phyloP scores from a whole-genome alignment of 225 moss, liverwort and hornwort genomes.

The Takakia lepidozioides region DNA sequence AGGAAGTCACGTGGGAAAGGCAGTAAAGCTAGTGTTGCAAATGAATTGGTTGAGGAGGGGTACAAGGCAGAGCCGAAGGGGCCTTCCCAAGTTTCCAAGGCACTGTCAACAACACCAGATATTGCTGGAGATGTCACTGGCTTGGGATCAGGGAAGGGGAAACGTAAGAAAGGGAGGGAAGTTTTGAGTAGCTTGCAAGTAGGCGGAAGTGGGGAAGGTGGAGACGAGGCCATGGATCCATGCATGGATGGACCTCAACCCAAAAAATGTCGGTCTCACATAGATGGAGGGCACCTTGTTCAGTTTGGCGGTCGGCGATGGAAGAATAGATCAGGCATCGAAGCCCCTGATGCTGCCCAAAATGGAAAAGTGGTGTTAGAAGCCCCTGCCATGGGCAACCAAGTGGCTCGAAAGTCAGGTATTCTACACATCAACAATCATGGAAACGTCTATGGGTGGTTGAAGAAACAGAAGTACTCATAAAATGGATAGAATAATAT shows the following conservation, averaged over 20 bases:
- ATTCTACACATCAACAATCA: too few species aligned
- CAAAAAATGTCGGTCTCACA: not conserved
- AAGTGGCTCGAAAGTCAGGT: constrained; percentile 4
- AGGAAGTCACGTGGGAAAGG: not conserved
- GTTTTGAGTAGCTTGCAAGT: constrained; percentile 1
- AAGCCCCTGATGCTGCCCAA: not conserved
- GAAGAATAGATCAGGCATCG: not conserved
- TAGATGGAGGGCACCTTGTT: not conserved
- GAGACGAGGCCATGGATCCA: not conserved
- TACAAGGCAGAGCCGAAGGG: constrained; percentile 6
- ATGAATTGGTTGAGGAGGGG: constrained; percentile 4
- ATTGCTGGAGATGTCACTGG: constrained; percentile 7
- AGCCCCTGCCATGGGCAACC: not conserved
- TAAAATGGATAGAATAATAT: too few species aligned
- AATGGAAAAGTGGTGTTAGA: constrained; percentile 11
- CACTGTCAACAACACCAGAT: not conserved
- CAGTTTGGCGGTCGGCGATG: not conserved
- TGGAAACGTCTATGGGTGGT: too few species aligned
- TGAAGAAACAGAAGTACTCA: too few species aligned
- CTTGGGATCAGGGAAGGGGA: constrained; percentile 18
- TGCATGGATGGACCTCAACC: not conserved
- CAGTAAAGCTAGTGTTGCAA: not conserved
- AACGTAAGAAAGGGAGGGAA: constrained; percentile 2
- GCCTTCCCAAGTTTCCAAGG: not conserved
- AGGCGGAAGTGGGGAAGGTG: constrained; percentile 1